Percentiles rank a stretch among this genome's conserved stretches.
Conservation (phyloP, 345 rosid genomes). For the Populus deltoides region DNA sequence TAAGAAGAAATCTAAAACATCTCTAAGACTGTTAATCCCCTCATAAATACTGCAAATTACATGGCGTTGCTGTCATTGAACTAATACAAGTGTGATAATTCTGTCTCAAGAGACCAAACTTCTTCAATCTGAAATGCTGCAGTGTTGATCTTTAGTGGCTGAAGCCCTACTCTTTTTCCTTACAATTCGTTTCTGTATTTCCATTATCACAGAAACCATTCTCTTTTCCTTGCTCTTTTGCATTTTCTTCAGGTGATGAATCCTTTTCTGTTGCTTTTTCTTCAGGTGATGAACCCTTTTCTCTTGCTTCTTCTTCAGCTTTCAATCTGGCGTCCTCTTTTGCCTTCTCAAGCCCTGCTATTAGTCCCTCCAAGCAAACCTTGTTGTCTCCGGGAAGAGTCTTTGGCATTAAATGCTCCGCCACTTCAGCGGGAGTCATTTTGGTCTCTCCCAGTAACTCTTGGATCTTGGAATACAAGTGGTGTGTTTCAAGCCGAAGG, state of each 20-base stretch:
- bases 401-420: slow-evolving; percentile 20
- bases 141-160: neutral
- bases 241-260: neutral
- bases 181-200: neutral
- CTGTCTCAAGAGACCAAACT: neutral
- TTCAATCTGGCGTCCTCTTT: slow-evolving; percentile 3
- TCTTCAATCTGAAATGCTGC: neutral
- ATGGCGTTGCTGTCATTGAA: neutral
- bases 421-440: slow-evolving; percentile 20
- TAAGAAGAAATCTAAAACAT: too few species aligned
- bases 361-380: slow-evolving; percentile 9
- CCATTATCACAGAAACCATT: neutral
- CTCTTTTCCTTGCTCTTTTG: neutral
- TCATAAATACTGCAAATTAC: too few species aligned
- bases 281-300: neutral
- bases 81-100: neutral
- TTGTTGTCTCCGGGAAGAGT: neutral
- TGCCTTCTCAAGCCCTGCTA: slow-evolving; percentile 6
- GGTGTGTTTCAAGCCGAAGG: neutral
- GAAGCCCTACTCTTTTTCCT: neutral
- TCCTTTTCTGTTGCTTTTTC: neutral
- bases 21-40: too few species aligned
- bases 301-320: slow-evolving; percentile 6
- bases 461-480: neutral
- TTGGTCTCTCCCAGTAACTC: neutral